Percentiles rank a stretch among this genome's conserved stretches.
These are phyloP conservation scores for Lactarius hengduanensis DNA, from an alignment of 768 basidiomycete genomes.

Conservation along the genomic window DNA sequence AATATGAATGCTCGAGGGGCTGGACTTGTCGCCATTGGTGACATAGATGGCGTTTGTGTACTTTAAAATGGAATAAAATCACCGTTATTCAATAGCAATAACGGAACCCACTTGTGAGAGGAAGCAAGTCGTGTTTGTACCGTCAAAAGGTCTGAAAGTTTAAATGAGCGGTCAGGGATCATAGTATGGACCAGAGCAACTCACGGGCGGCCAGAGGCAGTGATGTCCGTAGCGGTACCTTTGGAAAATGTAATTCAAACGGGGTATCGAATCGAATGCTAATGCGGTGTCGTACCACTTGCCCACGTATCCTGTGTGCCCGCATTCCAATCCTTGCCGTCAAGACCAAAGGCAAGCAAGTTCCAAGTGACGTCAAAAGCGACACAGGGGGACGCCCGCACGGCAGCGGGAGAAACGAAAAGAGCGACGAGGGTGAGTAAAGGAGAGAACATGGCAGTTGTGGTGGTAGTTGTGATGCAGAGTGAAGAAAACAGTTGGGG, in stretches of 20 bases:
- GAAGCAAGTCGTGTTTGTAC: constrained; percentile 64
- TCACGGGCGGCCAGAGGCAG: constrained; percentile 74
- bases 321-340: constrained; percentile 81
- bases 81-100: neutral
- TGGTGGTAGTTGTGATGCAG: neutral
- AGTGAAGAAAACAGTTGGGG: neutral
- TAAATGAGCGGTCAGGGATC: neutral
- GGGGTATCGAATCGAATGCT: neutral
- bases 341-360: constrained; percentile 81
- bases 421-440: constrained; percentile 50
- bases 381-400: constrained; percentile 57
- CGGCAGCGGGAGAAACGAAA: constrained; percentile 41
- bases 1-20: constrained; percentile 71
- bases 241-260: neutral
- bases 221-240: constrained; percentile 66
- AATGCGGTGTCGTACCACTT: constrained; percentile 39
- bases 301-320: constrained; percentile 71
- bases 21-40: constrained; percentile 69
- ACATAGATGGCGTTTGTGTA: constrained; percentile 87
- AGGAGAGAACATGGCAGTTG: constrained; percentile 37
- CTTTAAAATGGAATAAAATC: constrained; percentile 38
- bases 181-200: constrained; percentile 32
- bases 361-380: constrained; percentile 82
- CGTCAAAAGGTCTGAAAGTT: constrained; percentile 58
- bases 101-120: constrained; percentile 54